Conservation (phyloP, 2,329 filamentous ascomycete species). For the Colletotrichum gloeosporioides region DNA sequence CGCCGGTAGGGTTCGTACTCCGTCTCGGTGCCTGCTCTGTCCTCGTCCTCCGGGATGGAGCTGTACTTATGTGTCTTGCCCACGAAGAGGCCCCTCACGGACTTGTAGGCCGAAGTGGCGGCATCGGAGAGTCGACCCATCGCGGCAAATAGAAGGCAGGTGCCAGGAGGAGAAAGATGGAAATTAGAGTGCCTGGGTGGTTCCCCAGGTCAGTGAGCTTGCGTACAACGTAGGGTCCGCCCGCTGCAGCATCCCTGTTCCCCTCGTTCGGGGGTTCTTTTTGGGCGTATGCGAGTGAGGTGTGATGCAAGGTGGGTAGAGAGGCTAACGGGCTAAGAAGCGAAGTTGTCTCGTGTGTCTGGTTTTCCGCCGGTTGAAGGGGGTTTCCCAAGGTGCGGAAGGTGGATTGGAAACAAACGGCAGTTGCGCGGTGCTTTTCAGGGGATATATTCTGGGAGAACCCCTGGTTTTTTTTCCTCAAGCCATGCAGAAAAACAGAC, state of each 20-base stretch:
- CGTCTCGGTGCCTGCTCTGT: conserved; percentile 3
- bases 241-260: not conserved
- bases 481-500: not conserved
- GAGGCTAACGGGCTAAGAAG: not conserved
- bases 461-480: not conserved
- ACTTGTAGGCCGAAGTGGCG: conserved; percentile 8
- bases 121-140: conserved; percentile 17
- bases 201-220: conserved; percentile 1
- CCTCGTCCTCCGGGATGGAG: conserved; percentile 26
- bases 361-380: not conserved
- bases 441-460: not conserved
- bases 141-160: not conserved
- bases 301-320: not conserved
- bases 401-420: not conserved
- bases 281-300: not conserved
- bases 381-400: not conserved
- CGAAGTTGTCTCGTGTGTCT: not conserved
- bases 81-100: conserved; percentile 23
- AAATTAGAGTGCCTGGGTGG: not conserved
- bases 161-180: not conserved
- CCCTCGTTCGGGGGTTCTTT: not conserved
- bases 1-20: conserved; percentile 20
- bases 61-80: conserved; percentile 32
- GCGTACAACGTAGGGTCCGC: not conserved
- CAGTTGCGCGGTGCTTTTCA: not conserved